Percentiles rank a stretch among this genome's conserved stretches.
Conservation (phyloP, 2,329 filamentous ascomycete species). For the Fusarium camptoceras region DNA sequence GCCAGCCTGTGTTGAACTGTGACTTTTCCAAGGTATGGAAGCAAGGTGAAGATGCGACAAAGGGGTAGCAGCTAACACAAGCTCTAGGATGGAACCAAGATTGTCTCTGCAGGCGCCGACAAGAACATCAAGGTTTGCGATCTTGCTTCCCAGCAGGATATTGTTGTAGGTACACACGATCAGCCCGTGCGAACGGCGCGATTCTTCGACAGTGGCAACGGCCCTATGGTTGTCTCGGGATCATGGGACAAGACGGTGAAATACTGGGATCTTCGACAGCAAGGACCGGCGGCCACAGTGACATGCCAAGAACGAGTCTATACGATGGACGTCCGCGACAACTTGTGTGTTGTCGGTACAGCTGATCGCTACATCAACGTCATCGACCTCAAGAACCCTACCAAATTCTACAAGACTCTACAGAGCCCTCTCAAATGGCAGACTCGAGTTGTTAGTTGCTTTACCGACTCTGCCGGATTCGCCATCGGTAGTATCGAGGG, state of each 20-base stretch:
- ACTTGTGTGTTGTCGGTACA: constrained; percentile 90
- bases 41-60: background rate
- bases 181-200: constrained; percentile 81
- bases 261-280: constrained; percentile 84
- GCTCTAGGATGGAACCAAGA: constrained; percentile 84
- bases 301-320: constrained; percentile 84
- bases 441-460: constrained; percentile 94
- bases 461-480: constrained; percentile 90
- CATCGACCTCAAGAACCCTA: constrained; percentile 87
- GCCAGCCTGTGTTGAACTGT: constrained; percentile 83
- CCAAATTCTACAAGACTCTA: constrained; percentile 94
- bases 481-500: constrained; percentile 97
- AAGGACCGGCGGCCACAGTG: constrained; percentile 73
- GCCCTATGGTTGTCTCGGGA: constrained; percentile 89
- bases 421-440: constrained; percentile 99
- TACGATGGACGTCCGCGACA: constrained; percentile 89
- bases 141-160: constrained; percentile 73
- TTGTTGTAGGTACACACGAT: constrained; percentile 86
- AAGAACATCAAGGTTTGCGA: constrained; percentile 92
- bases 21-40: constrained; percentile 86
- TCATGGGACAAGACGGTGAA: constrained; percentile 93
- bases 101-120: constrained; percentile 89
- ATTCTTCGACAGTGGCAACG: constrained; percentile 79
- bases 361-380: constrained; percentile 98
- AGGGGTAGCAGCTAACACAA: constrained; percentile 16